Evolutionary conservation across 2,329 filamentous ascomycete genomes (phyloP).

Genomic region (Boeremia exigua): DNA sequence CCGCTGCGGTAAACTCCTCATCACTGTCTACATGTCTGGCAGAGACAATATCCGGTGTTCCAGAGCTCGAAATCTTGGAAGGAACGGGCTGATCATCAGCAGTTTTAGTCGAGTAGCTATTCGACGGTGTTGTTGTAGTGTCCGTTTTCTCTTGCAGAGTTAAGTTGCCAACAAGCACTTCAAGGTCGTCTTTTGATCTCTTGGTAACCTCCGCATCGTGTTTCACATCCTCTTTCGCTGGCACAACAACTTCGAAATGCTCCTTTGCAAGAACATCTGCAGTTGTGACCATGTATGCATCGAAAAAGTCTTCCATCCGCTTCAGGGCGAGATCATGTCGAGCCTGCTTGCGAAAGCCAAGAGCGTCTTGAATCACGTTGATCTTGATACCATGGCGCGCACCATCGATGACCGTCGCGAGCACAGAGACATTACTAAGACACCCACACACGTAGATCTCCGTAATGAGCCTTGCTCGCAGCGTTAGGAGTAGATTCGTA

Average conservation of each 20-base stretch:
- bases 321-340: slow-evolving; percentile 75
- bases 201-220: not conserved
- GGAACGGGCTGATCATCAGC: not conserved
- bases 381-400: slow-evolving; percentile 87
- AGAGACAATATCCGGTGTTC: not conserved
- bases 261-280: slow-evolving; percentile 61
- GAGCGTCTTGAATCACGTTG: slow-evolving; percentile 85
- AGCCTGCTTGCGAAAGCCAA: slow-evolving; percentile 75
- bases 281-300: slow-evolving; percentile 69
- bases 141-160: slow-evolving; percentile 18
- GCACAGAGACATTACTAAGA: slow-evolving; percentile 85
- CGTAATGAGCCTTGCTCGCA: slow-evolving; percentile 86
- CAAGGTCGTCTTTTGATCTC: slow-evolving; percentile 25
- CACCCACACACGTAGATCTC: slow-evolving; percentile 89
- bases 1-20: not conserved
- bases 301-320: slow-evolving; percentile 75
- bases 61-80: slow-evolving; percentile 7
- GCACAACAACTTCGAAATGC: slow-evolving; percentile 5
- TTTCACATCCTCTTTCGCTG: slow-evolving; percentile 15
- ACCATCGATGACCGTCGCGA: slow-evolving; percentile 90
- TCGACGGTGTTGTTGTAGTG: not conserved
- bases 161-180: slow-evolving; percentile 31
- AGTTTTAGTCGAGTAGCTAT: not conserved
- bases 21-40: not conserved
- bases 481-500: slow-evolving; percentile 73